Percentiles rank a stretch among this genome's conserved stretches.
phyloP scores from a whole-genome alignment of 1,284 basidiomycete species.

The Bondarzewia mesenterica region DNA sequence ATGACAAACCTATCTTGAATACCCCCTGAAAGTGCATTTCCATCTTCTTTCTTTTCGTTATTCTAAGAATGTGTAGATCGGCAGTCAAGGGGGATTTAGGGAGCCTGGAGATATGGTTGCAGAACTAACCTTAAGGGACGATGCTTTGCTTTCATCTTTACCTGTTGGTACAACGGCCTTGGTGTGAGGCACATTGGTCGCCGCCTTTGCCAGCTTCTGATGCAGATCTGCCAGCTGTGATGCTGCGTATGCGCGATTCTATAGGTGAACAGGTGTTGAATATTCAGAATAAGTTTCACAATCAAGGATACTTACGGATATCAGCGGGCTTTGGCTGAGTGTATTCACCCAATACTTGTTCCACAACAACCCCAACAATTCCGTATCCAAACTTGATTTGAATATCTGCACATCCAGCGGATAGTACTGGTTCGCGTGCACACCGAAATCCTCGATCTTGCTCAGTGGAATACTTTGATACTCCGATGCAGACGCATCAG shows the following conservation, averaged over 20 bases:
- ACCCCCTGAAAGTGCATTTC: slow-evolving; percentile 66
- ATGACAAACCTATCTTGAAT: slow-evolving; percentile 72
- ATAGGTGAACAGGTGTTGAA: slow-evolving; percentile 4
- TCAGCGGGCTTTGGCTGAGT: slow-evolving; percentile 82
- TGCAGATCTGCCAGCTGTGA: slow-evolving; percentile 85
- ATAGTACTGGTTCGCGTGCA: slow-evolving; percentile 97
- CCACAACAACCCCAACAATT: slow-evolving; percentile 87
- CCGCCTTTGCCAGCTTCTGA: slow-evolving; percentile 73
- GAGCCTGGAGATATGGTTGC: too few species aligned
- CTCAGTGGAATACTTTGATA: slow-evolving; percentile 92
- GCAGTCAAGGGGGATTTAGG: slow-evolving; percentile 1
- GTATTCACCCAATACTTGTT: slow-evolving; percentile 99
- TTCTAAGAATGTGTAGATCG: slow-evolving; percentile 26
- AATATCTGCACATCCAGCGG: slow-evolving; percentile 91
- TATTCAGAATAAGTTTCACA: not conserved
- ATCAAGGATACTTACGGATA: slow-evolving; percentile 69
- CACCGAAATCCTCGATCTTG: slow-evolving; percentile 97
- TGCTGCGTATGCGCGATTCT: slow-evolving; percentile 91
- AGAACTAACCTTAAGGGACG: slow-evolving; percentile 25
- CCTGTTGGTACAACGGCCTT: slow-evolving; percentile 44
- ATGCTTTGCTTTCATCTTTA: slow-evolving; percentile 31
- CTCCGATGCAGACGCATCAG: slow-evolving; percentile 60
- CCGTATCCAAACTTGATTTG: slow-evolving; percentile 82
- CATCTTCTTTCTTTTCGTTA: slow-evolving; percentile 65
- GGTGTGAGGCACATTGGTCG: slow-evolving; percentile 44